Evolutionary conservation across 495 filamentous ascomycete species (phyloP), one percentile per base, ranked within the genome.

Genomic region (Daldinia caldariorum): DNA sequence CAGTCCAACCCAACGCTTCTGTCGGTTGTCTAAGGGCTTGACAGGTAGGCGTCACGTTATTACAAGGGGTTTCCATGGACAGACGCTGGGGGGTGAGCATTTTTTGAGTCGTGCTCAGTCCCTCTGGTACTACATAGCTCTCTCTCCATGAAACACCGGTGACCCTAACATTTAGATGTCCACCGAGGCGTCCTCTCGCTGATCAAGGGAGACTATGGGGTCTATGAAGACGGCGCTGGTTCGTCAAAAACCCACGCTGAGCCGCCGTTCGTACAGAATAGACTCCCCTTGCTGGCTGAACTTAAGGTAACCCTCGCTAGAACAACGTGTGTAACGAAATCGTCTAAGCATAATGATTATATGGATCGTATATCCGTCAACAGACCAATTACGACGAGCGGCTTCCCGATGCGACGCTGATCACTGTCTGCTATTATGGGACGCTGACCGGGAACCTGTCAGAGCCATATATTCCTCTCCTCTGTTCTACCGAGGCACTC

Each of bases 171-270:
- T 67, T 49, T 61, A 51, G 34, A 32, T 45, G 45, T 26, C 58
- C 49, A 58, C 64, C 60, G 69, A 68, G 45, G 37, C 45, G 41
- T 50, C 39, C 12, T 43, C 38, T 31, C 60, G 63, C 69, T 56
- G 65, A 68, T 72, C 65, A 72, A 72, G 70, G 70, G 70, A 71
- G 63, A 47, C 58, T 63, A 63, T 41, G 63, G 56, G 22, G 56
- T 32, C 68, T 71, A 63, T 51, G 63, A 37, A 31, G 38, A 59
- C 56, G 14, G 56, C 14, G 20, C 6, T 59, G 38, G 38, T 59
- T 59, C 38, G 37, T 59, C 10, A 6, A 26, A 59, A 20, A 20
- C 13, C 56, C 16, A 43, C 56, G 56, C 56, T 34, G 20, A 59
- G 38, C 56, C 39, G 29, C 56, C 39, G n/a, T 59, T 59, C 22